A percentile compares a stretch with the other conserved stretches of the same genome.
phyloP scores from a whole-genome alignment of 495 filamentous ascomycete species.

The Elasticomyces elasticus region DNA sequence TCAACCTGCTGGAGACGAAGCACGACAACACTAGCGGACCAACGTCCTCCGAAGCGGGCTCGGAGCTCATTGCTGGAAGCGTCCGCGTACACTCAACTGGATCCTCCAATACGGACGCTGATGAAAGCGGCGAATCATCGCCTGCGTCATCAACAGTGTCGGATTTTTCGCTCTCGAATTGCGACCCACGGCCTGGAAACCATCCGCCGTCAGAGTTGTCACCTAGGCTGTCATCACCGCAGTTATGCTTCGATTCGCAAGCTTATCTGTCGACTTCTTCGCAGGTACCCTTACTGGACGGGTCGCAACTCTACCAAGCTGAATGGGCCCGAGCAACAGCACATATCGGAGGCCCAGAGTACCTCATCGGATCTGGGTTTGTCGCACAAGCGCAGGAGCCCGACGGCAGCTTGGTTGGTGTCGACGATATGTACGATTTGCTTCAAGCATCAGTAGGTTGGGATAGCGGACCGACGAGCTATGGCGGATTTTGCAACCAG shows the following conservation, averaged over 20 bases:
- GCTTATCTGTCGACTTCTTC: not conserved
- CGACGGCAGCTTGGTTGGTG: no score
- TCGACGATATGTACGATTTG: no score
- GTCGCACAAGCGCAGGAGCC: no score
- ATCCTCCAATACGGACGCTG: slow-evolving; percentile 46
- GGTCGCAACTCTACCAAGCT: slow-evolving; percentile 14
- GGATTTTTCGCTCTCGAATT: not conserved
- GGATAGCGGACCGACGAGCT: no score
- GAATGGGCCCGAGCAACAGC: slow-evolving; percentile 13
- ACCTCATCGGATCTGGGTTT: no score
- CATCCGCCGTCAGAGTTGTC: slow-evolving; percentile 4
- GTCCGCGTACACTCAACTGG: slow-evolving; percentile 38
- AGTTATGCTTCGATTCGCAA: slow-evolving; percentile 1
- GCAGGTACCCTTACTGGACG: slow-evolving; percentile 5
- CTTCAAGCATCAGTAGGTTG: no score
- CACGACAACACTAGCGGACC: slow-evolving; percentile 31
- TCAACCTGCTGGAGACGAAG: slow-evolving; percentile 44
- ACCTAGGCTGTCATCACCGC: slow-evolving; percentile 4
- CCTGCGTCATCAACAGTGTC: not conserved
- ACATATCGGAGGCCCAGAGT: no score
- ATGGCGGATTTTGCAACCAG: no score
- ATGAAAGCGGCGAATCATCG: slow-evolving; percentile 33
- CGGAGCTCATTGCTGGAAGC: slow-evolving; percentile 45
- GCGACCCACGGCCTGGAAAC: not conserved
- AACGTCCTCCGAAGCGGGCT: slow-evolving; percentile 44